Conservation (phyloP, 306 rosid species). For the Alnus rubra region DNA sequence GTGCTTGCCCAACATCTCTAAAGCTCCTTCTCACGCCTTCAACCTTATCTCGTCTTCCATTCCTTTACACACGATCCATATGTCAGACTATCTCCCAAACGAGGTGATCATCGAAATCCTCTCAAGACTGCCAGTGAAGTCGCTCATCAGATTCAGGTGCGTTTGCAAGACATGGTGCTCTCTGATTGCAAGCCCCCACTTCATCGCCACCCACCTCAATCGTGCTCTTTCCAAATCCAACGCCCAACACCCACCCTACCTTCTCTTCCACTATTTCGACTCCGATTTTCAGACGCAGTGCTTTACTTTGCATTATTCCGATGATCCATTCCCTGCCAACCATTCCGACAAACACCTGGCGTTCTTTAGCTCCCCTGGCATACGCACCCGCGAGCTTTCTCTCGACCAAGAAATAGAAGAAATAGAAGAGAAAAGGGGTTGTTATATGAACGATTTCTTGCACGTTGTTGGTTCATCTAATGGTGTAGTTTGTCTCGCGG, state of each 20-base stretch:
- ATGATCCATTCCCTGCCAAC: background rate
- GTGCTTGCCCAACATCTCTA: too few relatives aligned
- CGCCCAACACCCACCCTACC: background rate
- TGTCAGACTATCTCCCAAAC: background rate
- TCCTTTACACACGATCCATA: background rate
- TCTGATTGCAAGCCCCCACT: background rate
- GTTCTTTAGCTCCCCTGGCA: too few relatives aligned
- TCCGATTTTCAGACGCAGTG: background rate
- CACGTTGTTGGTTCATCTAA: background rate
- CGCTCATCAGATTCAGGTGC: background rate
- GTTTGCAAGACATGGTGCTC: background rate
- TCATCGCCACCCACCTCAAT: background rate
- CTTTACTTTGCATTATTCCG: background rate
- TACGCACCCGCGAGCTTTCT: background rate
- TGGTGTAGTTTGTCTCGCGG: background rate
- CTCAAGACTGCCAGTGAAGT: background rate
- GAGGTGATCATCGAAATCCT: background rate
- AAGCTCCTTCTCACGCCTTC: too few relatives aligned
- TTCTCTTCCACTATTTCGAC: background rate
- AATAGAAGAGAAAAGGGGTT: background rate
- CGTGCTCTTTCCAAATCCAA: background rate
- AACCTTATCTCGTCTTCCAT: too few relatives aligned
- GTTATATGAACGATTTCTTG: background rate
- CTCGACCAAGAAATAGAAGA: background rate
- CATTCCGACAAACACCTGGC: background rate